Percentiles rank a stretch among this genome's conserved stretches.
These are phyloP conservation scores for Backusella psychrophila DNA, from an alignment of 192 early-diverging fungal genomes.

Conservation along the genomic window DNA sequence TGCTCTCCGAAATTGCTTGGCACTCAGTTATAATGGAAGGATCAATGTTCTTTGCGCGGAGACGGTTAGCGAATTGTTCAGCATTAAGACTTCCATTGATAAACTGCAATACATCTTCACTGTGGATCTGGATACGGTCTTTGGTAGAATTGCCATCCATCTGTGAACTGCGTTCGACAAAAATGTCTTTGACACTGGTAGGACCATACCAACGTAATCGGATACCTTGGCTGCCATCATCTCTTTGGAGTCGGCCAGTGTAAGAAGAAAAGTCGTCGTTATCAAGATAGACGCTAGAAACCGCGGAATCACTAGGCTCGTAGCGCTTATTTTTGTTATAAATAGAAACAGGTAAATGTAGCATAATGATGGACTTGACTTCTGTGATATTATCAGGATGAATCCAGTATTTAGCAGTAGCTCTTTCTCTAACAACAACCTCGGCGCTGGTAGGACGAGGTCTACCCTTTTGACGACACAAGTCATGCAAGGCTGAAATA, in stretches of 20 bases:
- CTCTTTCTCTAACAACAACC: conserved; percentile 61
- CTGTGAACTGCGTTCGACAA: conserved; percentile 34
- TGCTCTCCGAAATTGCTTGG: conserved; percentile 18
- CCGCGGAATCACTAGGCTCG: conserved; percentile 30
- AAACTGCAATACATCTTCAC: conserved; percentile 15
- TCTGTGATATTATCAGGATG: conserved; percentile 40
- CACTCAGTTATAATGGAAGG: conserved; percentile 60
- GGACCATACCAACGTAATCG: conserved; percentile 33
- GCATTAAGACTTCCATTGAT: conserved; percentile 15
- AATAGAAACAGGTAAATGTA: conserved; percentile 45
- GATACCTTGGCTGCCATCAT: conserved; percentile 34
- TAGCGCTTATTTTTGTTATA: conserved; percentile 44
- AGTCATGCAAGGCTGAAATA: conserved; percentile 78
- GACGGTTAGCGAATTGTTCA: conserved; percentile 58
- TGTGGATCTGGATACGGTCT: conserved; percentile 26
- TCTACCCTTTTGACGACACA: conserved; percentile 50
- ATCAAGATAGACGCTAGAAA: conserved; percentile 36
- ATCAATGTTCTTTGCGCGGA: conserved; percentile 63
- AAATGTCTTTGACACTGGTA: conserved; percentile 17
- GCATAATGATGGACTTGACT: conserved; percentile 39
- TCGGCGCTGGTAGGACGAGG: conserved; percentile 24
- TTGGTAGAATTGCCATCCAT: conserved; percentile 26
- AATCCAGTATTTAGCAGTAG: conserved; percentile 58
- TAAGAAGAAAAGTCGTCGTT: conserved; percentile 30
- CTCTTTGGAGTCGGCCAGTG: conserved; percentile 30